A percentile compares a stretch with the other conserved stretches of the same genome.
phyloP scores from a whole-genome alignment of 495 filamentous ascomycete species.

The Annulohypoxylon bovei region DNA sequence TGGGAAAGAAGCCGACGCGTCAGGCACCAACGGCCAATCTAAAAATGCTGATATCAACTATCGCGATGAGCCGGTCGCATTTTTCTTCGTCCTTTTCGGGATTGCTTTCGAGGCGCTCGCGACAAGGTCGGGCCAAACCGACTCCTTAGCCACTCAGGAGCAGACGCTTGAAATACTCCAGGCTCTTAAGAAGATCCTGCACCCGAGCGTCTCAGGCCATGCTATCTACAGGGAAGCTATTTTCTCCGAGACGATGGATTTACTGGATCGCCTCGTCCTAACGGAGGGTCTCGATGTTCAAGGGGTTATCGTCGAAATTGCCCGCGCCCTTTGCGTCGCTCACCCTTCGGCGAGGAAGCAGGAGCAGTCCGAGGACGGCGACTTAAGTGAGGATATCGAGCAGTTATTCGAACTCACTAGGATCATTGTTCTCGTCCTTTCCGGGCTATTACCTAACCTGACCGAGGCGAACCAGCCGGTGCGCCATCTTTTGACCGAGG shows the following conservation, averaged over 20 bases:
- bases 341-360: constrained; percentile 86
- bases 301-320: constrained; percentile 90
- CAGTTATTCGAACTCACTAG: constrained; percentile 96
- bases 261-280: constrained; percentile 89
- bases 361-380: constrained; percentile 70
- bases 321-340: constrained; percentile 84
- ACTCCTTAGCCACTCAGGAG: constrained; percentile 74
- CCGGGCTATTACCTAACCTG: constrained; percentile 86
- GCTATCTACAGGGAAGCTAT: constrained; percentile 96
- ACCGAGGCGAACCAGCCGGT: constrained; percentile 76
- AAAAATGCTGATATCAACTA: constrained; percentile 87
- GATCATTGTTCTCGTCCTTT: constrained; percentile 92
- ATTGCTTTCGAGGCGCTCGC: constrained; percentile 95
- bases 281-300: constrained; percentile 93
- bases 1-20: constrained; percentile 72
- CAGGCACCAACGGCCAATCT: constrained; percentile 59
- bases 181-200: constrained; percentile 92
- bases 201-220: constrained; percentile 93
- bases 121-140: constrained; percentile 73
- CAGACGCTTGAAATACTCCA: constrained; percentile 90
- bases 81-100: constrained; percentile 98
- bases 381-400: constrained; percentile 95
- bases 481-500: constrained; percentile 79
- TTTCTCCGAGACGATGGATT: constrained; percentile 97
- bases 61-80: constrained; percentile 95